These are phyloP conservation scores for Elaphomyces granulatus DNA, from an alignment of 495 filamentous ascomycete species.

Conservation along the genomic window DNA sequence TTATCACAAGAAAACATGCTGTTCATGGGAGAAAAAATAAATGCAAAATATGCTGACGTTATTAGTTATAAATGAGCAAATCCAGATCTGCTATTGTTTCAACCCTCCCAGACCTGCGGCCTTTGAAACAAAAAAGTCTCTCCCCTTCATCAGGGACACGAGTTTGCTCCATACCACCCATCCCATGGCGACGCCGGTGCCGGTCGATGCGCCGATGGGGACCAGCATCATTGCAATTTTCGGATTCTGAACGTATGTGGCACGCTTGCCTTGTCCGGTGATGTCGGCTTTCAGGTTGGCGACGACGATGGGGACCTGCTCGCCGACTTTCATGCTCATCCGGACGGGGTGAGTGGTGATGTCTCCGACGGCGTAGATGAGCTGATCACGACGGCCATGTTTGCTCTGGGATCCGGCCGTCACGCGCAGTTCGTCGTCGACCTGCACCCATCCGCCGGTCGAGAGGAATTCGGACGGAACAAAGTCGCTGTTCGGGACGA, in stretches of 20 bases:
- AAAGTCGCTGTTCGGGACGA: conserved; percentile 46
- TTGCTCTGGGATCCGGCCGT: conserved; percentile 19
- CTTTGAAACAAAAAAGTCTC: conserved; percentile 23
- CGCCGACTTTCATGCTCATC: conserved; percentile 14
- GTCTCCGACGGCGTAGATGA: conserved; percentile 29
- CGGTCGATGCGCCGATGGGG: conserved; percentile 31
- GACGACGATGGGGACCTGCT: conserved; percentile 17
- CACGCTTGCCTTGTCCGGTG: conserved; percentile 5
- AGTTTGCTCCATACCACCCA: conserved; percentile 29
- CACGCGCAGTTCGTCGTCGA: conserved; percentile 42
- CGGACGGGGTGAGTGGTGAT: conserved; percentile 24
- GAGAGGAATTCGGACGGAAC: conserved; percentile 37
- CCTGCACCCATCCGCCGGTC: conserved; percentile 34
- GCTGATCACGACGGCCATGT: too few relatives aligned
- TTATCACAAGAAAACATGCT: too few relatives aligned
- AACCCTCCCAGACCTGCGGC: conserved; percentile 5
- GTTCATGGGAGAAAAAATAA: too few relatives aligned
- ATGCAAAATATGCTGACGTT: too few relatives aligned
- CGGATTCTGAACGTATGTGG: conserved; percentile 13
- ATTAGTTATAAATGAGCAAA: too few relatives aligned
- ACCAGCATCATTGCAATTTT: conserved; percentile 21
- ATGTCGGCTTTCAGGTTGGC: conserved; percentile 23
- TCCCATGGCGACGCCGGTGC: conserved; percentile 35
- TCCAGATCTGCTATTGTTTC: too few relatives aligned
- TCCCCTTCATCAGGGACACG: conserved; percentile 33